Percentiles rank a stretch among this genome's conserved stretches.
phyloP scores from a whole-genome alignment of 306 rosid genomes.

The Pyrus bretschneideri region DNA sequence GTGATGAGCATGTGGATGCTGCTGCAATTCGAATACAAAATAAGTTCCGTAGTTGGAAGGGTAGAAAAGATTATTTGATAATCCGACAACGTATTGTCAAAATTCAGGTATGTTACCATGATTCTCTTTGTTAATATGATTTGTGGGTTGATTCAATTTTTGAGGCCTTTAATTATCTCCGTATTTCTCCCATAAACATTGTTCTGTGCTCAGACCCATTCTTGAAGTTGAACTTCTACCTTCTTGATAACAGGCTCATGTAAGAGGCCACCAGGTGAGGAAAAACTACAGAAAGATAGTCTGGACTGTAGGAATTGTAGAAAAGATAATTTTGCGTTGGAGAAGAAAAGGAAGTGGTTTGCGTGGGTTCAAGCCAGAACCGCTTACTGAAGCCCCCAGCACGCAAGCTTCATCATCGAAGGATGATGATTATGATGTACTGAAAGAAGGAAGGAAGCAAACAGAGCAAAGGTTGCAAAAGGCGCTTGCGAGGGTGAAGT shows the following conservation, averaged over 20 bases:
- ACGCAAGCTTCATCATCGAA: constrained; percentile 27
- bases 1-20: constrained; percentile 46
- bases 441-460: constrained; percentile 77
- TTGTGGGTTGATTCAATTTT: not conserved
- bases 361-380: constrained; percentile 73
- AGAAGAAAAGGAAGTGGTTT: constrained; percentile 81
- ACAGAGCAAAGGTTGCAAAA: constrained; percentile 73
- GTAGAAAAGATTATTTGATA: constrained; percentile 64
- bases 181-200: not conserved
- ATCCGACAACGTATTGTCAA: constrained; percentile 66
- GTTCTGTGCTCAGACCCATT: not conserved
- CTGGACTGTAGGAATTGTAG: constrained; percentile 86
- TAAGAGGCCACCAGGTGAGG: constrained; percentile 90
- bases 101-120: constrained; percentile 54
- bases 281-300: constrained; percentile 48
- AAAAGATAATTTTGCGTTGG: constrained; percentile 82
- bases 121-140: not conserved
- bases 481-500: constrained; percentile 85
- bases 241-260: constrained; percentile 58
- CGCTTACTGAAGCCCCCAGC: constrained; percentile 33
- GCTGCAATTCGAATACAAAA: constrained; percentile 78
- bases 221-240: constrained; percentile 12
- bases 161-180: not conserved
- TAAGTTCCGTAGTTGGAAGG: constrained; percentile 77
- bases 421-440: constrained; percentile 64